Conservation (phyloP, 352 stramenopile species). For the Ochromonadaceae sp. region DNA sequence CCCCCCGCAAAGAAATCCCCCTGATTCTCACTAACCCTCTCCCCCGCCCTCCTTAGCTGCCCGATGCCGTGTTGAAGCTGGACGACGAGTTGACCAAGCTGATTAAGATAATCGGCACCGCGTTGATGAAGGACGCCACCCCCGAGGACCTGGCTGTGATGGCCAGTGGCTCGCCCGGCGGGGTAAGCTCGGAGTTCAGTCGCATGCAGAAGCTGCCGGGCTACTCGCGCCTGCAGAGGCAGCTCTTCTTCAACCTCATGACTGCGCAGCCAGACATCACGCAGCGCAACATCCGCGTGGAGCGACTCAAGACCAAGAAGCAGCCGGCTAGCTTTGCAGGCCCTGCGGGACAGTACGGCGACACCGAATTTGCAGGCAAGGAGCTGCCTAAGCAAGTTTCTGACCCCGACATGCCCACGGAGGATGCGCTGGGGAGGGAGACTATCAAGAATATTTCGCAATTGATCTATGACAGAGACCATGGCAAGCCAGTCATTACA, state of each 20-base stretch:
- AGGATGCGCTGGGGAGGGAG: no score
- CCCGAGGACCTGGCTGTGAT: constrained; percentile 9
- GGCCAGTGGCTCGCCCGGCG: background rate
- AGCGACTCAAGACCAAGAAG: no score
- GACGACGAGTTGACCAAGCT: constrained; percentile 18
- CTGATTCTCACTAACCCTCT: background rate
- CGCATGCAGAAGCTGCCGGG: constrained; percentile 7
- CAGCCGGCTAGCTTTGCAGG: no score
- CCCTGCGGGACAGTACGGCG: no score
- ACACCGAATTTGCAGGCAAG: no score
- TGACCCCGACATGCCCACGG: no score
- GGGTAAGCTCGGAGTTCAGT: background rate
- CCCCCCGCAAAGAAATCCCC: no score
- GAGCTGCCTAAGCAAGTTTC: no score
- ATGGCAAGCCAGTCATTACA: no score
- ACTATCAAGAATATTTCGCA: no score
- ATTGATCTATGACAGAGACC: no score
- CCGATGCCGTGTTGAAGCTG: constrained; percentile 8
- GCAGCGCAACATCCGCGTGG: constrained; percentile 8
- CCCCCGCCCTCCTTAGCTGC: background rate
- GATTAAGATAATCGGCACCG: constrained; percentile 5
- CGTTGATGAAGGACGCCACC: constrained; percentile 14
- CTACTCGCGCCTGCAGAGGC: constrained; percentile 8
- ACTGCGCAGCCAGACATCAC: constrained; percentile 1
- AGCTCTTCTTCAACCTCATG: constrained; percentile 16